phyloP scores from a whole-genome alignment of 768 basidiomycete genomes.

The Boletellus sp. region DNA sequence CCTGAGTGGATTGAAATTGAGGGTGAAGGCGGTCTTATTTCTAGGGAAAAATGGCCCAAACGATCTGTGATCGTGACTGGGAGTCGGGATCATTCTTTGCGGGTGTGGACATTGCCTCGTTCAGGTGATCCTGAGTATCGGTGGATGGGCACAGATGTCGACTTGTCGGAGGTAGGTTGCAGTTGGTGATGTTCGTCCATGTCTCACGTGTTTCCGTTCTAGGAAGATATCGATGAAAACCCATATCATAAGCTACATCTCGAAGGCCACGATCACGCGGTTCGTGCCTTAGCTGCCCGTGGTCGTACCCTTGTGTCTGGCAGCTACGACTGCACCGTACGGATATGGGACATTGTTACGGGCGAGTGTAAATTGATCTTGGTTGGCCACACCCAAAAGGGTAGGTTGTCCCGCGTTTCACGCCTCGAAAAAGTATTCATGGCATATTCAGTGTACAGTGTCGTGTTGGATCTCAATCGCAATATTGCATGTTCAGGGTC shows the following conservation, averaged over 20 bases:
- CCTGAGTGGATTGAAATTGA: constrained; percentile 83
- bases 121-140: constrained; percentile 75
- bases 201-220: constrained; percentile 12
- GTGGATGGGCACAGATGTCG: constrained; percentile 58
- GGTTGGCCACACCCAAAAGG: constrained; percentile 89
- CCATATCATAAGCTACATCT: constrained; percentile 87
- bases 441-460: constrained; percentile 75
- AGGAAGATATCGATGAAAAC: constrained; percentile 73
- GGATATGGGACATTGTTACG: constrained; percentile 91
- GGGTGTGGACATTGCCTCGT: constrained; percentile 65
- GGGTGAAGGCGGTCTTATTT: constrained; percentile 55
- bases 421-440: constrained; percentile 2
- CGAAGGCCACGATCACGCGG: constrained; percentile 87
- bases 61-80: constrained; percentile 71
- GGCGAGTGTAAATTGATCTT: constrained; percentile 79
- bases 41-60: constrained; percentile 70
- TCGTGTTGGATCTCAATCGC: constrained; percentile 82
- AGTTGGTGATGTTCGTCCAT: background rate
- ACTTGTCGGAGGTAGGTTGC: constrained; percentile 46
- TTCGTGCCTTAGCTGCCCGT: constrained; percentile 87
- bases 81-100: constrained; percentile 61
- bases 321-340: constrained; percentile 92
- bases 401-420: constrained; percentile 36
- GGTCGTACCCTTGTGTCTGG: constrained; percentile 90
- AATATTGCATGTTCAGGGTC: constrained; percentile 95